These are phyloP conservation scores for Zanthoxylum bungeanum DNA, from an alignment of 345 rosid species.

Conservation along the genomic window DNA sequence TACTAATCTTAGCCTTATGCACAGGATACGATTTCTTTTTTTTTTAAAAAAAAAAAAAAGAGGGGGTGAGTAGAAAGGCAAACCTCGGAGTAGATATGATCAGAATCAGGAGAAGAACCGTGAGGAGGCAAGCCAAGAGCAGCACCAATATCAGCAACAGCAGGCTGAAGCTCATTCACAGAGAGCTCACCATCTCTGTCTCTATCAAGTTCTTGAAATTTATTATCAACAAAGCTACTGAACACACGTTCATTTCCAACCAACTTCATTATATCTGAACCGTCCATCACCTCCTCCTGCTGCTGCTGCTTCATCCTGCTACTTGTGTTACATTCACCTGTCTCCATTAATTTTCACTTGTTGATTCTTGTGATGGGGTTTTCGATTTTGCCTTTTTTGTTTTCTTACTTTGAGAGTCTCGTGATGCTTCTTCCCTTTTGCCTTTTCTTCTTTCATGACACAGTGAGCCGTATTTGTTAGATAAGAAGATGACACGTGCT, in stretches of 20 bases:
- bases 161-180: constrained; percentile 81
- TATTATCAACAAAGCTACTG: constrained; percentile 67
- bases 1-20: no score
- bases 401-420: constrained; percentile 17
- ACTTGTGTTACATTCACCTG: constrained; percentile 16
- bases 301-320: not conserved
- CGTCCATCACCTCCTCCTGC: constrained; percentile 63
- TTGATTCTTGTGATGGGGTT: constrained; percentile 19
- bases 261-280: constrained; percentile 86
- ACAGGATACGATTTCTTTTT: no score
- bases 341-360: constrained; percentile 30
- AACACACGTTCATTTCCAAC: constrained; percentile 83
- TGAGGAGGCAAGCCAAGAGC: constrained; percentile 88
- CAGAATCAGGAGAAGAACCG: constrained; percentile 80
- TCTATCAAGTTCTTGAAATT: constrained; percentile 71
- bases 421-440: constrained; percentile 20
- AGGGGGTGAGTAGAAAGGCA: not conserved
- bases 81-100: constrained; percentile 85
- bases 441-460: not conserved
- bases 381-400: not conserved
- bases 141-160: constrained; percentile 91
- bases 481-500: no score
- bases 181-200: constrained; percentile 86
- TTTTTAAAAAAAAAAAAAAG: no score
- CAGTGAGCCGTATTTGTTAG: not conserved